These are phyloP conservation scores for Dendrobium officinale DNA, from an alignment of 106 monocot species.

Conservation along the genomic window DNA sequence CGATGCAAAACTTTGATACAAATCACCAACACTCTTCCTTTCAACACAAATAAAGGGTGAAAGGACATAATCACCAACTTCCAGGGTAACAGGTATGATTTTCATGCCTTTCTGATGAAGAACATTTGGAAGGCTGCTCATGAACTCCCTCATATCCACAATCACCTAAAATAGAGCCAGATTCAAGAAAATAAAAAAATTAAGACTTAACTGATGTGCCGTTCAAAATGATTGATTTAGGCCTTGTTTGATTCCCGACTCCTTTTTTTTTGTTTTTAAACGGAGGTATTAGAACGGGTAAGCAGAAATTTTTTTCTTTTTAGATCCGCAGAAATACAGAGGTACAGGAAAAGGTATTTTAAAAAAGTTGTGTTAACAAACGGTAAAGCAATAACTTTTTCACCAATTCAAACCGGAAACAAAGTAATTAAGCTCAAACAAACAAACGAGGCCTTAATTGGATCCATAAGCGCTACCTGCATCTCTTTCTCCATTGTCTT, in stretches of 20 bases:
- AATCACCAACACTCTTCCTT: constrained; percentile 87
- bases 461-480: constrained; percentile 41
- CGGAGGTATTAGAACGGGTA: too few relatives aligned
- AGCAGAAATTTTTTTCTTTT: too few relatives aligned
- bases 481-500: constrained; percentile 71
- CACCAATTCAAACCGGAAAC: too few relatives aligned
- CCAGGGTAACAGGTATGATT: constrained; percentile 71
- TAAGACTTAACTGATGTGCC: not conserved
- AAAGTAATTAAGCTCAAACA: too few relatives aligned
- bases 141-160: constrained; percentile 99
- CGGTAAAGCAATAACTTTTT: too few relatives aligned
- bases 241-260: too few relatives aligned
- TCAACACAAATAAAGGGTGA: constrained; percentile 97
- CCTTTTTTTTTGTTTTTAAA: too few relatives aligned
- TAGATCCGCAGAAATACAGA: too few relatives aligned
- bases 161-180: constrained; percentile 49
- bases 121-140: constrained; percentile 98
- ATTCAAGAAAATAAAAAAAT: not conserved
- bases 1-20: constrained; percentile 95
- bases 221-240: not conserved
- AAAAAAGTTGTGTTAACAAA: too few relatives aligned
- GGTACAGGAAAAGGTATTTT: too few relatives aligned
- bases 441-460: not conserved
- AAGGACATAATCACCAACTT: constrained; percentile 97
- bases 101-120: constrained; percentile 92